Evolutionary conservation across 148 eudicot genomes (phyloP), one percentile per base, ranked within the genome.

Genomic region (Nyssa sinensis): DNA sequence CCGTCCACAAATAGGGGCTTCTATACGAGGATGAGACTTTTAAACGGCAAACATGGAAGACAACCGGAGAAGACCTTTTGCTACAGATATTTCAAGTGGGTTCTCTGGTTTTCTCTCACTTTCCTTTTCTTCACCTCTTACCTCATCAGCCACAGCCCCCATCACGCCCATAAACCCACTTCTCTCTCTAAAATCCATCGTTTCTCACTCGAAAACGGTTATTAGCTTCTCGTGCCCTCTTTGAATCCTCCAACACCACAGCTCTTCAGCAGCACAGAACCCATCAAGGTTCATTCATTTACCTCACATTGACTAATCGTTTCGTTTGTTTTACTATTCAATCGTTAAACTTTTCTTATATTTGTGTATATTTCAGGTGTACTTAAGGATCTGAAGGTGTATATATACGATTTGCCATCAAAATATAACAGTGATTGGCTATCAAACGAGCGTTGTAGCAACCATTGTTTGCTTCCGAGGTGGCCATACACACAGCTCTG

Each of bases 381-480:
- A 5, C 64, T 71, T n/a, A 79, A 72, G 9, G 87, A 74, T 27
- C 61, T 85, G 76, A 89, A 86, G 79, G 70, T 91, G 3, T 93
- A 86, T 25, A 79, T 93, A 0, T 93, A 93, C 83, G 89, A 93
- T 25, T 72, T 93, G 41, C 96, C 98, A 60, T 32, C 84, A 10
- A 85, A 79, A 71, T 93, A 80, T 86, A 93, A 93, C 85, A 49
- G 12, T 0, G 86, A 86, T 21, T 91, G 96, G 96, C 75, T 93
- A 1, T 13, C 64, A 11, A 86, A 85, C 53, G 83, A 80, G 51
- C 74, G 98, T 6, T 93, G 98, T 58, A 74, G 80, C 64, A 83
- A 51, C 21, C 98, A 93, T 70, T 93, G 31, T 93, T 93, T 71
- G 98, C 98, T 0, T 83, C 98, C 0, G 96, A 93, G 78, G 96